Evolutionary conservation across 352 stramenopile genomes (phyloP), one percentile per base, ranked within the genome.

Genomic region (Phytophthora meadii): DNA sequence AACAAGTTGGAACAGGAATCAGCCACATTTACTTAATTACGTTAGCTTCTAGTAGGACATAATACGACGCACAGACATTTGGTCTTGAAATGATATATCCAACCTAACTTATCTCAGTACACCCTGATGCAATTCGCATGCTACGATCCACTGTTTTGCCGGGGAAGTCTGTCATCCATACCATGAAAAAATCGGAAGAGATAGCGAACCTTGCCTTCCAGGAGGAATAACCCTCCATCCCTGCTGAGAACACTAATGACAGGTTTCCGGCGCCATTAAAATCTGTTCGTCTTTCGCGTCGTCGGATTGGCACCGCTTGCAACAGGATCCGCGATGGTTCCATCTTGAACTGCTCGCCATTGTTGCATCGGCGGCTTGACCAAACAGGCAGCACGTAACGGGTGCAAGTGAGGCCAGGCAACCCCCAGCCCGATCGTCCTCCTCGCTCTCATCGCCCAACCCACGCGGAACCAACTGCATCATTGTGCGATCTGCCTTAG

Each of bases 401-500:
- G 48, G 30, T 67, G 56, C 60, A 60, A 61, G 14, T 10, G 42
- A 32, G 19, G 24, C 56, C 39, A 19, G 44, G 25, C 37, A 48
- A 48, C 42, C 49, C 37, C 22, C 34, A 57, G 19, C 37, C 40
- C 48, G 14, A 39, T 58, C 65, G 57, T 76, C 57, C 58, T 73
- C 68, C 42, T 10, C 44, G 58, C 61, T 63, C 66, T 65, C 62
- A 65, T 72, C 68, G 68, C 68, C 67, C 61, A 76, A 68, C 44
- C 54, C 36, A 40, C 17, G 19, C 36, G 46, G 42, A 30, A 65
- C 52, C 47, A 40, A 59, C 24, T 32, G 36, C 36, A 56, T 36
- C 56, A 66, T 56, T 68, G 34, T n/a, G 34, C 48, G 17, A 67
- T 62, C 34, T 37, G 24, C 44, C 56, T 60, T 63, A 14, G 25